These are phyloP conservation scores for Colletotrichum brevisporum DNA, from an alignment of 2,329 filamentous ascomycete genomes.

Conservation along the genomic window DNA sequence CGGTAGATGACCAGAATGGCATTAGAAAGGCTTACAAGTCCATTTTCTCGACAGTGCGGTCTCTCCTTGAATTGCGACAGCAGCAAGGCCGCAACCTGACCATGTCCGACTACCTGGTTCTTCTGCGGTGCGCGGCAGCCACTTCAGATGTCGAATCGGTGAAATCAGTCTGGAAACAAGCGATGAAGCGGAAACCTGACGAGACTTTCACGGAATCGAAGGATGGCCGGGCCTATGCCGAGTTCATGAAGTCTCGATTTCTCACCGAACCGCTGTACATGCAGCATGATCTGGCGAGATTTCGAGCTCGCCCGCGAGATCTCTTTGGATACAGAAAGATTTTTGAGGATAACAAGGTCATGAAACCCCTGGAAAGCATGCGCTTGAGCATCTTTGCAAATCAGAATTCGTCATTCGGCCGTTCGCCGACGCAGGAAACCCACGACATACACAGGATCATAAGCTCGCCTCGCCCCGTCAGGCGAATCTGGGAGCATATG, in stretches of 20 bases:
- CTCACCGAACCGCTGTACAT: conserved; percentile 62
- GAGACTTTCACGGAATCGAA: conserved; percentile 48
- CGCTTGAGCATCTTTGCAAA: conserved; percentile 19
- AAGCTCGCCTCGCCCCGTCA: conserved; percentile 26
- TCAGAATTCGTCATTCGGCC: conserved; percentile 24
- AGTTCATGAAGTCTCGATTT: conserved; percentile 64
- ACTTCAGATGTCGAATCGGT: conserved; percentile 53
- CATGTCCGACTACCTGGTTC: conserved; percentile 58
- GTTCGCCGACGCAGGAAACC: conserved; percentile 21
- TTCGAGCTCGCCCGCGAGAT: conserved; percentile 57
- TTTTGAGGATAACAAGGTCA: conserved; percentile 12
- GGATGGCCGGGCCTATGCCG: conserved; percentile 54
- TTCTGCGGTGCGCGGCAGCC: conserved; percentile 64
- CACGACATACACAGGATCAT: conserved; percentile 35
- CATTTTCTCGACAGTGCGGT: conserved; percentile 54
- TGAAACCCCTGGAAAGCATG: conserved; percentile 28
- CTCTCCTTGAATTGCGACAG: conserved; percentile 52
- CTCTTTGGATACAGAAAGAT: conserved; percentile 46
- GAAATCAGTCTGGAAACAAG: conserved; percentile 53
- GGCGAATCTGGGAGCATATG: conserved; percentile 30
- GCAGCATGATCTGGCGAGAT: conserved; percentile 58
- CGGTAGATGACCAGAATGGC: conserved; percentile 59
- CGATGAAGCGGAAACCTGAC: conserved; percentile 40
- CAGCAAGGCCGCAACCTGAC: conserved; percentile 47
- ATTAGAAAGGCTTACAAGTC: conserved; percentile 57